Evolutionary conservation across 768 basidiomycete genomes (phyloP).

Genomic region (Lactarius trivialis): DNA sequence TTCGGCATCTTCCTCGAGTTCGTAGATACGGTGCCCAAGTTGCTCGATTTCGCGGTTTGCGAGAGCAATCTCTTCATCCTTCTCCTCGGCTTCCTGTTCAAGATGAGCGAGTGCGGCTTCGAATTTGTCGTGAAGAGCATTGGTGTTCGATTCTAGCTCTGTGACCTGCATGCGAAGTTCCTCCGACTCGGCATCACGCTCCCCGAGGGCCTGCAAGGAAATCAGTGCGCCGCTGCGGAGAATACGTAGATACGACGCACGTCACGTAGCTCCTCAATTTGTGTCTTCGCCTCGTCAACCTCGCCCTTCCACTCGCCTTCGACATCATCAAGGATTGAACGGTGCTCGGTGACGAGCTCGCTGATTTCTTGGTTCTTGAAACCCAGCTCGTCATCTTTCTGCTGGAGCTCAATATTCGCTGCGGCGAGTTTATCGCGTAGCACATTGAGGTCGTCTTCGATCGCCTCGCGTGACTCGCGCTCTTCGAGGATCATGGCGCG

Average conservation of each 20-base stretch:
- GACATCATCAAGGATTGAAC: constrained; percentile 62
- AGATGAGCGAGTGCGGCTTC: constrained; percentile 70
- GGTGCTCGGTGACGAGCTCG: constrained; percentile 69
- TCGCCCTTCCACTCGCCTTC: constrained; percentile 87
- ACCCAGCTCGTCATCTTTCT: constrained; percentile 83
- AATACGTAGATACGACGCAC: constrained; percentile 34
- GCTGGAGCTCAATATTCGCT: constrained; percentile 73
- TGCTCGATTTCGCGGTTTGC: constrained; percentile 74
- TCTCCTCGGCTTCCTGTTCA: constrained; percentile 70
- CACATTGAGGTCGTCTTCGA: constrained; percentile 73
- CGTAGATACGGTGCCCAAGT: constrained; percentile 70
- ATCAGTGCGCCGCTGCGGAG: not conserved
- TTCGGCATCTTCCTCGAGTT: constrained; percentile 84
- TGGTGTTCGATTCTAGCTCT: constrained; percentile 66
- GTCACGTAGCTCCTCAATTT: constrained; percentile 74
- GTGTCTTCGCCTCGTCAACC: constrained; percentile 70
- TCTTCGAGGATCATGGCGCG: constrained; percentile 66
- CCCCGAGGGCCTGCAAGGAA: constrained; percentile 53
- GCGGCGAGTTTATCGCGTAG: constrained; percentile 74
- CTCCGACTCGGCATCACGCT: constrained; percentile 73
- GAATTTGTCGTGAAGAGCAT: constrained; percentile 67
- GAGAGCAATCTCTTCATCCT: constrained; percentile 69
- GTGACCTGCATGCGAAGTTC: constrained; percentile 66
- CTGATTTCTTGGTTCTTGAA: constrained; percentile 71
- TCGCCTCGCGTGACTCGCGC: constrained; percentile 65